Evolutionary conservation across 805 yeast genomes (phyloP).

Genomic region (Cyberlindnera amylophila): DNA sequence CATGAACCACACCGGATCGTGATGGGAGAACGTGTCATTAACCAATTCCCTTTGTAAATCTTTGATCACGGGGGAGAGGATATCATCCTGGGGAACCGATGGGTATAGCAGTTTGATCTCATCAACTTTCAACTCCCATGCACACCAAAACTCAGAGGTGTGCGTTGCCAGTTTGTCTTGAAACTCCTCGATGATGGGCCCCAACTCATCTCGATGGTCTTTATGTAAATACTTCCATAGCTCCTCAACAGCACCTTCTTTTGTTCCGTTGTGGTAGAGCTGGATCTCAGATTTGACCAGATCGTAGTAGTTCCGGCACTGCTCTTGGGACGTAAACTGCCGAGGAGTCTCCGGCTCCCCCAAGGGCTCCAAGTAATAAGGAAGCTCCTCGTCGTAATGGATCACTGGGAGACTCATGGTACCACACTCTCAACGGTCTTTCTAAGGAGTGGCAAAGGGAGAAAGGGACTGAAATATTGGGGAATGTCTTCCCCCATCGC

Average conservation of each 20-base stretch:
- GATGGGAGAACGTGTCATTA: neutral
- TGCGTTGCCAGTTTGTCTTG: neutral
- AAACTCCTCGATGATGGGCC: slow-evolving; percentile 2
- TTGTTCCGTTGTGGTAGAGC: slow-evolving; percentile 4
- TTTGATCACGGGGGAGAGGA: neutral
- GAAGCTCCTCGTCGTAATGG: slow-evolving; percentile 1
- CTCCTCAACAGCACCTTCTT: neutral
- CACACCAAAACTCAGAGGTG: slow-evolving; percentile 6
- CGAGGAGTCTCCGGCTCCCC: slow-evolving; percentile 2
- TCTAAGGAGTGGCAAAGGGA: neutral
- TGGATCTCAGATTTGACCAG: slow-evolving; percentile 5
- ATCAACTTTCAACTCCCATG: slow-evolving; percentile 3
- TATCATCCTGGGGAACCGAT: neutral
- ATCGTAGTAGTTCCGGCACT: slow-evolving; percentile 8
- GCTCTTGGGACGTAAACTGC: slow-evolving; percentile 1
- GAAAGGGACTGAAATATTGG: neutral
- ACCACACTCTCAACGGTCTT: too few relatives aligned
- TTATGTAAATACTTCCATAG: neutral
- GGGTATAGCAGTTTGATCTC: neutral
- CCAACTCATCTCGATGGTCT: neutral
- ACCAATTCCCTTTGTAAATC: slow-evolving; percentile 1
- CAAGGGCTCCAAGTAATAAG: slow-evolving; percentile 4
- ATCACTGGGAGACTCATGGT: slow-evolving; percentile 6
- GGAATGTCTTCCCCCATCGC: neutral
- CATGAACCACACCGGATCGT: slow-evolving; percentile 7